Evolutionary conservation across 495 filamentous ascomycete genomes (phyloP), one percentile per base, ranked within the genome.

Genomic region (Penicillium manginii): DNA sequence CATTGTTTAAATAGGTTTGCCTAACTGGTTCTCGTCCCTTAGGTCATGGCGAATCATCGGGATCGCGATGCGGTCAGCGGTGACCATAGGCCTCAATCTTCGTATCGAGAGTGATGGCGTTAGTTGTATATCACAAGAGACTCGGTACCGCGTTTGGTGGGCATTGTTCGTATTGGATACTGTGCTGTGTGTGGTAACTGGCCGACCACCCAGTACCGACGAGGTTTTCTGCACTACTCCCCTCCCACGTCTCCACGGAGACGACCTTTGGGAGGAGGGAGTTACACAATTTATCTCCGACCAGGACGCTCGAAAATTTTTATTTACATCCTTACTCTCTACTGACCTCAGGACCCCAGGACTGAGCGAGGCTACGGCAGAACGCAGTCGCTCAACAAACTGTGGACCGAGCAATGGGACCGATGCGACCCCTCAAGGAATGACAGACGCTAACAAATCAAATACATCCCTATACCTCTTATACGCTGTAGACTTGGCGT

Each of bases 201-300:
- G 86, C 1, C 81, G 86, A 19, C 83, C 84, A 2, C 80, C 76
- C 17, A 80, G 73, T 54, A 81, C 83, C 45, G 73, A 69, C n/a
- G 74, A 81, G 33, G 72, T 68, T 29, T 79, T 83, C 62, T 86
- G 81, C 64, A 83, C 83, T 23, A 81, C 81, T 0, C 83, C 86
- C 74, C 84, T 57, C 49, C 71, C 68, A 7, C 50, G 81, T 9
- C 81, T 84, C 18, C 72, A 84, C 31, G 64, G 73, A 51, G 84
- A 84, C 19, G 67, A 70, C 2, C 75, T 81, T 15, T 29, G 32
- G 18, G 60, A 71, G 32, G 57, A 63, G 18, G 54, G n/a, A n/a
- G n/a, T n/a, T n/a, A n/a, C n/a, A n/a, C n/a, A n/a, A n/a, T n/a
- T n/a, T n/a, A n/a, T n/a, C n/a, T n/a, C n/a, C n/a, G n/a, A n/a